Base-by-base conservation (phyloP, 768 basidiomycete species). In the Tephrocybe rancida region DNA sequence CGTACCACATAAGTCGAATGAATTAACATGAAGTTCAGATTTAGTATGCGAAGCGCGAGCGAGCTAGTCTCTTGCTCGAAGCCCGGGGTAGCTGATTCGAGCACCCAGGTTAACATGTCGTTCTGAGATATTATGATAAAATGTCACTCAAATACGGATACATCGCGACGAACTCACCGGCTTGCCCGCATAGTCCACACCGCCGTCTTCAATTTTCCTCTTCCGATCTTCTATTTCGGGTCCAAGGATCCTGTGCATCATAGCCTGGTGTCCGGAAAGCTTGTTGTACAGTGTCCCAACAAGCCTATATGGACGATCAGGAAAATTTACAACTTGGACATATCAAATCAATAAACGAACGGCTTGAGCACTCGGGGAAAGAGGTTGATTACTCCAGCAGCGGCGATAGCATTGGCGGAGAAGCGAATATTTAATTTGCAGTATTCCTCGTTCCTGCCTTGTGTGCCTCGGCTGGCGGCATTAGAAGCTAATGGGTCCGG, bases 1-100 rank as follows among this genome's bases (percentile, higher is more conserved):
- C 60, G 41, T 42, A 64, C 62, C 43, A 61, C 61, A 16, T 65
- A 52, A 0, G 67, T 62, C 0, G 75, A 71, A 55, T 76, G 74
- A 22, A 62, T 62, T 5, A 67, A 62, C 1, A 69, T 69, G 43
- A 76, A 74, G n/a, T n/a, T n/a, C n/a, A n/a, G n/a, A n/a, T n/a
- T 49, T 8, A 77, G 63, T 1, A 75, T 59, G 9, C 67, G 65
- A 18, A 63, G 30, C 1, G 52, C 47, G 30, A 65, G 42, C 16
- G 44, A 48, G 18, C 41, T 41, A 24, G 49, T 35, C 10, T 49
- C 50, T 24, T 51, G 48, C 11, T 59, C 50, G 4, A 42, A 7
- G 11, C 44, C 46, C 18, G 49, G 35, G 10, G 58, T 56, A n/a
- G 57, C 53, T 9, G 48, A 41, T 38, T 61, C 60, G 44, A 65